Evolutionary conservation across 75 land plant species (phyloP).

Genomic region (Cupressus sempervirens): DNA sequence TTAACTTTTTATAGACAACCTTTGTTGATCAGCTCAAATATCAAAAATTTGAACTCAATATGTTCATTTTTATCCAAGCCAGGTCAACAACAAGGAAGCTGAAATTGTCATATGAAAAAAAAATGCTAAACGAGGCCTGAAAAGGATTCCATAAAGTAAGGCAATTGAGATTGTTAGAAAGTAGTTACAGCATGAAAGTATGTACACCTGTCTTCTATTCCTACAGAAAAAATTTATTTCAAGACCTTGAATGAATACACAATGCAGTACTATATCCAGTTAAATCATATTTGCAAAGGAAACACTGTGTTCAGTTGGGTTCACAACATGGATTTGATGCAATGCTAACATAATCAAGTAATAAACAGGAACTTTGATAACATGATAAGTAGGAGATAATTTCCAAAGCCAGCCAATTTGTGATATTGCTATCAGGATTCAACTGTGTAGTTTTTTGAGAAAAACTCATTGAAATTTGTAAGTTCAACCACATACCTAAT

Average conservation of each 20-base stretch:
- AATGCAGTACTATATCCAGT: background rate
- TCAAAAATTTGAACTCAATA: background rate
- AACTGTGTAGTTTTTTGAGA: no score
- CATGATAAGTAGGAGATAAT: no score
- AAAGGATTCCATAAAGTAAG: background rate
- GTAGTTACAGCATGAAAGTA: background rate
- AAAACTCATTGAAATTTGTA: no score
- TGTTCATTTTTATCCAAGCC: background rate
- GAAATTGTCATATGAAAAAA: background rate
- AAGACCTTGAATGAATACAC: background rate
- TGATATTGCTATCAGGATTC: no score
- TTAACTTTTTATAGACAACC: background rate
- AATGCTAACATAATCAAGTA: background rate
- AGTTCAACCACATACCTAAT: slow-evolving; percentile 61
- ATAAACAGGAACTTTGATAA: background rate
- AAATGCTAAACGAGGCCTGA: background rate
- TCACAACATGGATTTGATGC: background rate
- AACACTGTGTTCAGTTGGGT: background rate
- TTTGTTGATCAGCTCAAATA: background rate
- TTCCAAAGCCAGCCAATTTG: no score
- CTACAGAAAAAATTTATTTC: background rate
- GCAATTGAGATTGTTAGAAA: background rate
- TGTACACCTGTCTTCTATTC: background rate
- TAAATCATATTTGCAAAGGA: background rate
- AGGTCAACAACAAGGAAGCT: background rate